These are phyloP conservation scores for Neonectria coccinea DNA, from an alignment of 2,329 filamentous ascomycete genomes.

Conservation along the genomic window DNA sequence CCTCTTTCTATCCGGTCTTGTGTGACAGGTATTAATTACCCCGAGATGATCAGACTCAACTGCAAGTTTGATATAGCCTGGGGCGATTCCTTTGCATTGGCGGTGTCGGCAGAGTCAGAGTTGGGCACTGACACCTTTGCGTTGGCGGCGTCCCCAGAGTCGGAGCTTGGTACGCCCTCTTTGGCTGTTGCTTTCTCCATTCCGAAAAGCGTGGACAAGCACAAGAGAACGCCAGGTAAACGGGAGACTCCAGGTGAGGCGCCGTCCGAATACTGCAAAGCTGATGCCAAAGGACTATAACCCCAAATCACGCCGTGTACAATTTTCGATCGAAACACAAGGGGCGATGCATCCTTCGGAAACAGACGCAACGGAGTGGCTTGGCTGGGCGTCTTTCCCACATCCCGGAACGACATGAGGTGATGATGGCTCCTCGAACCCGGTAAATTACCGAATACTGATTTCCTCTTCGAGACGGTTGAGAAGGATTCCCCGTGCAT, in stretches of 20 bases:
- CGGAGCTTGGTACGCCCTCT: not conserved
- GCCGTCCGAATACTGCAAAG: slow-evolving; percentile 1
- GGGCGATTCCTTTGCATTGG: not conserved
- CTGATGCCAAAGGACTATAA: not conserved
- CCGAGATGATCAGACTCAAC: slow-evolving; percentile 13
- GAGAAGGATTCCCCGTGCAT: slow-evolving; percentile 7
- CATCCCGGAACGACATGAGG: slow-evolving; percentile 4
- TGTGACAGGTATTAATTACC: slow-evolving; percentile 8
- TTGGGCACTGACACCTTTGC: not conserved
- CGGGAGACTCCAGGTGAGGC: not conserved
- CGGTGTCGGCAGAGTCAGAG: not conserved
- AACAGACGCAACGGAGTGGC: not conserved
- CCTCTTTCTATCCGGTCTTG: too few relatives aligned
- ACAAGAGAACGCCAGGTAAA: not conserved
- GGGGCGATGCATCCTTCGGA: slow-evolving; percentile 1
- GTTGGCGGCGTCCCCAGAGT: not conserved
- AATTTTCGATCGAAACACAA: not conserved
- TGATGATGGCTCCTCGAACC: not conserved
- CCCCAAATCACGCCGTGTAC: not conserved
- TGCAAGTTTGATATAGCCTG: slow-evolving; percentile 13
- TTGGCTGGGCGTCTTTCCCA: not conserved
- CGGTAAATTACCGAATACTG: slow-evolving; percentile 5
- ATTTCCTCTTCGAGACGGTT: slow-evolving; percentile 5
- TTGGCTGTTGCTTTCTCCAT: slow-evolving; percentile 6
- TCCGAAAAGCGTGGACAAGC: not conserved